phyloP scores from a whole-genome alignment of 1,284 basidiomycete species.

The Microbotryomycetes sp. region DNA sequence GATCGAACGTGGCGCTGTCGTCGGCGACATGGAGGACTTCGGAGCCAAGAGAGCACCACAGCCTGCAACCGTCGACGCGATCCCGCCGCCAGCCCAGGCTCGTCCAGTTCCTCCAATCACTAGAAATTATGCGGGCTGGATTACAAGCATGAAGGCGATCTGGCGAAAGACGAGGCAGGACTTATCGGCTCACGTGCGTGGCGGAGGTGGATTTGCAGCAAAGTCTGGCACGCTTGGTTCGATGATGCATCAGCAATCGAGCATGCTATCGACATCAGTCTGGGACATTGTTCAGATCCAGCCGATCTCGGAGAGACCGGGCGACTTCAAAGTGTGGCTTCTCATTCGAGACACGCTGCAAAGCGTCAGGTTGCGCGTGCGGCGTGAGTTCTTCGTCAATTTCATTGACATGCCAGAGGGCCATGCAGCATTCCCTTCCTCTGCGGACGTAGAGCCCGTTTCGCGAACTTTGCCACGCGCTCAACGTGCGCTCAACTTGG shows the following conservation, averaged over 20 bases:
- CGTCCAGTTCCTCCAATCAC: conserved; percentile 35
- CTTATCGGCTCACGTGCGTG: conserved; percentile 41
- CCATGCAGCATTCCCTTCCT: conserved; percentile 54
- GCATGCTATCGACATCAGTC: conserved; percentile 57
- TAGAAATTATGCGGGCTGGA: conserved; percentile 66
- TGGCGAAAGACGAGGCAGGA: conserved; percentile 63
- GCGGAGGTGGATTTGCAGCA: conserved; percentile 11
- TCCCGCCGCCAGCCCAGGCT: conserved; percentile 36
- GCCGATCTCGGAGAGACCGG: conserved; percentile 51
- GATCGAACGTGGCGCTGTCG: conserved; percentile 35
- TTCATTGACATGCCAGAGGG: conserved; percentile 45
- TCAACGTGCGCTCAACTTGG: conserved; percentile 68
- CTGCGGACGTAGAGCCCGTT: conserved; percentile 68
- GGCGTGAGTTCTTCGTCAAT: conserved; percentile 27
- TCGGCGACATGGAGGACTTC: conserved; percentile 62
- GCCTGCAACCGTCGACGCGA: conserved; percentile 33
- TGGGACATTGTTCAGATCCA: conserved; percentile 95
- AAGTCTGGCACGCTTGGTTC: conserved; percentile 42
- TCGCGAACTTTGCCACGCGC: conserved; percentile 73
- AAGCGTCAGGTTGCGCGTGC: conserved; percentile 68
- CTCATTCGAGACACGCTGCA: conserved; percentile 73
- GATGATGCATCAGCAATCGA: conserved; percentile 68
- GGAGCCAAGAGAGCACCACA: conserved; percentile 37
- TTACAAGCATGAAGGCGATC: conserved; percentile 66
- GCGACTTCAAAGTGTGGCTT: conserved; percentile 86